Evolutionary conservation across 352 stramenopile genomes (phyloP).

Genomic region (Poterioochromonas sp.): DNA sequence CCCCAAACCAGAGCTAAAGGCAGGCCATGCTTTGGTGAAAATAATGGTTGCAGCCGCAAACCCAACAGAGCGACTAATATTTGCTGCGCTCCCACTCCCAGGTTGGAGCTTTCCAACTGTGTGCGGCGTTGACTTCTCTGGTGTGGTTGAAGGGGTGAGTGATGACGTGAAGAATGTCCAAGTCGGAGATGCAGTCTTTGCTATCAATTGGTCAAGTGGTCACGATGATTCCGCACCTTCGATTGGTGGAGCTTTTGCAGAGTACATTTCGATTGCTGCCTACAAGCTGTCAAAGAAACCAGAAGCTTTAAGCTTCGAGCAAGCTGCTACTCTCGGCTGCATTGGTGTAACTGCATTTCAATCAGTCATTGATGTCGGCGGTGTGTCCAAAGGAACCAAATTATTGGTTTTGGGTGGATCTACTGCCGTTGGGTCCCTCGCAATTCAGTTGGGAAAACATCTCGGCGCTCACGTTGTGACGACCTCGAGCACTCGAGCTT

Average conservation of each 20-base stretch:
- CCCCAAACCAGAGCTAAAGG: too few relatives aligned
- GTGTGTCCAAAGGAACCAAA: slow-evolving; percentile 31
- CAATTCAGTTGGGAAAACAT: slow-evolving; percentile 37
- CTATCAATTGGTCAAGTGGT: neutral
- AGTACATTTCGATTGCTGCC: slow-evolving; percentile 36
- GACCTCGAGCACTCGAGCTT: slow-evolving; percentile 34
- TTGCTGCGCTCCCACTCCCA: neutral
- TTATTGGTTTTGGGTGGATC: slow-evolving; percentile 40
- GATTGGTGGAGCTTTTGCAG: slow-evolving; percentile 34
- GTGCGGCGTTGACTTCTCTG: neutral
- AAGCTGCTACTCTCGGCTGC: slow-evolving; percentile 35
- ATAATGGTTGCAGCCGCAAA: neutral
- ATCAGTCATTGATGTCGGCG: slow-evolving; percentile 18
- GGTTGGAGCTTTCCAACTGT: too few relatives aligned
- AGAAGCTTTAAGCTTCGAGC: slow-evolving; percentile 35
- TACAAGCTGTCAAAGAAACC: slow-evolving; percentile 38
- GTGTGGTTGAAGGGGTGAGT: neutral
- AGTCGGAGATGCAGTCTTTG: neutral
- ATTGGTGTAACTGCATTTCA: slow-evolving; percentile 40
- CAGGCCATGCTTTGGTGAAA: neutral
- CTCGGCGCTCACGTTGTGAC: slow-evolving; percentile 35
- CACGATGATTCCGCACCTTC: neutral
- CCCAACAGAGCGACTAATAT: neutral
- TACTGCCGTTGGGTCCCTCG: slow-evolving; percentile 38
- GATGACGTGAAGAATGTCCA: neutral